These are phyloP conservation scores for Carallia pectinifolia DNA, from an alignment of 345 rosid species.

Conservation along the genomic window DNA sequence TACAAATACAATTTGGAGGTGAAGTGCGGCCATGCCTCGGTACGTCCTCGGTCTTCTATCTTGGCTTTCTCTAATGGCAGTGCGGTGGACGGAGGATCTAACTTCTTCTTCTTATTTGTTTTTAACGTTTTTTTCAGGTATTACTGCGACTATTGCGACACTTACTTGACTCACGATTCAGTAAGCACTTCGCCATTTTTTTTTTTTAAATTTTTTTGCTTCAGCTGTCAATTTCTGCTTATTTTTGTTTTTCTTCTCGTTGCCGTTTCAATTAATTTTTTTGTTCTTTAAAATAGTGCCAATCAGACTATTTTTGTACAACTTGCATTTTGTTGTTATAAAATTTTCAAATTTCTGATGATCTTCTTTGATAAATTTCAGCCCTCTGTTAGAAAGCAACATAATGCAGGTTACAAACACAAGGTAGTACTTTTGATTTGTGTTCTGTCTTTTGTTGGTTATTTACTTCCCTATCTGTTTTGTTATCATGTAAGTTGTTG, in stretches of 20 bases:
- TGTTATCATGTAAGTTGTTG: not conserved
- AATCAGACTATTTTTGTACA: no score
- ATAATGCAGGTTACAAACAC: constrained; percentile 98
- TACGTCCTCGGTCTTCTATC: not conserved
- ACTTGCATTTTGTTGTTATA: no score
- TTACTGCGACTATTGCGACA: constrained; percentile 97
- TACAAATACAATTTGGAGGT: no score
- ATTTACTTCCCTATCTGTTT: not conserved
- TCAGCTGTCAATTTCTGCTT: not conserved
- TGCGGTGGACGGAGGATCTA: no score
- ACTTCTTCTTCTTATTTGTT: not conserved
- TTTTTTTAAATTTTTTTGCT: not conserved
- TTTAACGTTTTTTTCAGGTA: constrained; percentile 48
- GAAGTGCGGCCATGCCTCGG: constrained; percentile 17
- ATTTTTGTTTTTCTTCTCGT: not conserved
- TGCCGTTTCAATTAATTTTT: not conserved
- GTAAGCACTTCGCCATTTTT: constrained; percentile 38
- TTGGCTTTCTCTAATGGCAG: not conserved
- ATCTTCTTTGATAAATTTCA: constrained; percentile 27
- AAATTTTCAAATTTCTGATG: not conserved
- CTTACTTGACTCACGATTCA: constrained; percentile 97
- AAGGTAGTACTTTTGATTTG: constrained; percentile 62
- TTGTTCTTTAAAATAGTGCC: no score
- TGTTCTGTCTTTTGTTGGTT: not conserved
- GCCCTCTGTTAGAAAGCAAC: constrained; percentile 99